Evolutionary conservation across 768 basidiomycete genomes (phyloP), one percentile per base, ranked within the genome.

Genomic region (Rhodotorula graminis): DNA sequence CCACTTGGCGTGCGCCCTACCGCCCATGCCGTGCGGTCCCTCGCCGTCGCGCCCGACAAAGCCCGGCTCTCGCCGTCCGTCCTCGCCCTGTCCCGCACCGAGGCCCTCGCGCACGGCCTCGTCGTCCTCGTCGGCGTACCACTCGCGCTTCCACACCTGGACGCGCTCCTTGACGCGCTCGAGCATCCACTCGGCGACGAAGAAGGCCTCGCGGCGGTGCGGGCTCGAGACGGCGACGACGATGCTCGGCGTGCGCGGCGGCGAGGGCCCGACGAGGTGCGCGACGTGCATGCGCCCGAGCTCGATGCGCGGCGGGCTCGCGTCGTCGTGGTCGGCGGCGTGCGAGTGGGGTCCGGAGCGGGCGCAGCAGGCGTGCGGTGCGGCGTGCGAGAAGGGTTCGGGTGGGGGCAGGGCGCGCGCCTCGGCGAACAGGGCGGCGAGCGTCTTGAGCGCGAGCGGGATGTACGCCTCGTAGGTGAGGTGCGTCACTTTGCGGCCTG

Each of bases 101-200:
- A n/a, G n/a, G n/a, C n/a, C 37, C 37, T 37, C 37, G 37, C 37
- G 5, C 5, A 5, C 37, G 37, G 9, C 37, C 55, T 37, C 33
- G 44, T 9, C 29, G 44, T 18, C 33, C 46, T 87, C 85, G 14
- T 87, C 89, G 78, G 88, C 88, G 77, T 93, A 94, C 78, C 86
- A 90, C 79, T 94, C 93, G 77, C 90, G 82, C 83, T 95, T 94
- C 93, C 93, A 95, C 74, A 94, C 89, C 80, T 91, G 92, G 55
- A 85, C 91, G 78, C 86, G 88, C 71, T 81, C 82, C 83, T 95
- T 95, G 67, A 94, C 88, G 69, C 88, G 85, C 80, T 95, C 93
- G n/a, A 95, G 84, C 70, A 93, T 87, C 76, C 83, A 86, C 80
- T 93, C 91, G 80, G 90, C 91, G 27, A 87, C 88, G 64, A 84